These are phyloP conservation scores for Pythium phragmiticola DNA, from an alignment of 352 stramenopile genomes.

Conservation along the genomic window DNA sequence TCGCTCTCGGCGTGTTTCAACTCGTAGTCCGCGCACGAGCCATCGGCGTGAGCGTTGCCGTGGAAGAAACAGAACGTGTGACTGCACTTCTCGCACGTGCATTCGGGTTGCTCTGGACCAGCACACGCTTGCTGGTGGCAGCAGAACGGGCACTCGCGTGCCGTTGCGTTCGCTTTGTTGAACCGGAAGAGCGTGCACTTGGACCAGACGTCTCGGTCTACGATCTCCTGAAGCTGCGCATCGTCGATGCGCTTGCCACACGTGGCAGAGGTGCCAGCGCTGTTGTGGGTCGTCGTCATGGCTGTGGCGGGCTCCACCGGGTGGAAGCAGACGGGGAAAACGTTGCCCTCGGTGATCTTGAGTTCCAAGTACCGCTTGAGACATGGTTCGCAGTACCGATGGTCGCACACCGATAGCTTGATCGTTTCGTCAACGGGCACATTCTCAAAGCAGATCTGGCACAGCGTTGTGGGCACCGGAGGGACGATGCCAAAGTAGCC, in stretches of 20 bases:
- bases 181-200: constrained; percentile 17
- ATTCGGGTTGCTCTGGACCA: neutral
- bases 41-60: neutral
- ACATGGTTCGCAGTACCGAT: constrained; percentile 29
- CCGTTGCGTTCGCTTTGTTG: constrained; percentile 10
- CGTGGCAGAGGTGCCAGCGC: neutral
- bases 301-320: neutral
- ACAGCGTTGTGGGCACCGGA: neutral
- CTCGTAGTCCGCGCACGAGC: constrained; percentile 19
- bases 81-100: constrained; percentile 5
- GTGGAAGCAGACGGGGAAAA: constrained; percentile 70
- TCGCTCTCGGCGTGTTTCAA: neutral
- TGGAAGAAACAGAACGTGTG: constrained; percentile 20
- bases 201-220: neutral
- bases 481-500: too few relatives aligned
- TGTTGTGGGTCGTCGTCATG: neutral
- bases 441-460: constrained; percentile 2
- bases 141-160: constrained; percentile 22
- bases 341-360: constrained; percentile 68
- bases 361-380: constrained; percentile 59
- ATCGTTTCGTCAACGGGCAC: neutral
- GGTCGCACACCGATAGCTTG: neutral
- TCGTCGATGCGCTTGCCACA: constrained; percentile 7
- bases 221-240: constrained; percentile 8
- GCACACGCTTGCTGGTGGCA: constrained; percentile 5